Base-by-base conservation (phyloP, 306 rosid species). In the Inga laurina region DNA sequence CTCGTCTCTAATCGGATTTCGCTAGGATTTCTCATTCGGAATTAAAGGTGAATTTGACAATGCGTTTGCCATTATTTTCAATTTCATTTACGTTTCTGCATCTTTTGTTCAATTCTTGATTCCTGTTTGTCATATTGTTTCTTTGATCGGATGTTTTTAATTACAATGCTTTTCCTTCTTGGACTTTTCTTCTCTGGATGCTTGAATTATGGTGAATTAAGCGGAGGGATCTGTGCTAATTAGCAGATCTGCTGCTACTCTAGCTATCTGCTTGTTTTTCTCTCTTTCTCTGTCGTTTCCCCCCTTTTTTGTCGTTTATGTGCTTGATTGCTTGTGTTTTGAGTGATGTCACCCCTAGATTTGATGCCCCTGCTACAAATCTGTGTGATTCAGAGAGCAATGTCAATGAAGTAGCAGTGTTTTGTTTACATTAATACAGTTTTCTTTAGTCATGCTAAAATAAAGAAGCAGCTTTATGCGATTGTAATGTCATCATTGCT, bases 161-260 rank as follows among this genome's bases (percentile, higher is more conserved):
- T 56, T 18, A 18, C 75, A 76, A 56, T 66, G 78, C 61, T 88
- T 39, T 16, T 32, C 22, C 61, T 57, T 44, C 0, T 51, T 27
- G 10, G 9, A 4, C 4, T 81, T 35, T 30, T 18, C 18, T 72
- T 77, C 16, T 54, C 62, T 32, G 43, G 39, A 9, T 56, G 79
- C 34, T 14, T 72, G 6, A 51, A 49, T 49, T 74, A 21, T 69
- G 74, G 52, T 73, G 46, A 81, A 72, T 69, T 7, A 5, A 44
- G 65, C 51, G 69, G 49, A 46, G 43, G 61, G 21, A 37, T 5
- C 59, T 34, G 30, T 35, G 52, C 1, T 62, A 72, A 35, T 54
- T 73, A 21, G 45, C 80, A 87, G 92, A 89, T 89, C 92, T 81
- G 91, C n/a, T 41, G 4, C 34, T 67, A 32, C 18, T 32, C 2